phyloP scores from a whole-genome alignment of 164 flowering plant species.

The Kingdonia uniflora region DNA sequence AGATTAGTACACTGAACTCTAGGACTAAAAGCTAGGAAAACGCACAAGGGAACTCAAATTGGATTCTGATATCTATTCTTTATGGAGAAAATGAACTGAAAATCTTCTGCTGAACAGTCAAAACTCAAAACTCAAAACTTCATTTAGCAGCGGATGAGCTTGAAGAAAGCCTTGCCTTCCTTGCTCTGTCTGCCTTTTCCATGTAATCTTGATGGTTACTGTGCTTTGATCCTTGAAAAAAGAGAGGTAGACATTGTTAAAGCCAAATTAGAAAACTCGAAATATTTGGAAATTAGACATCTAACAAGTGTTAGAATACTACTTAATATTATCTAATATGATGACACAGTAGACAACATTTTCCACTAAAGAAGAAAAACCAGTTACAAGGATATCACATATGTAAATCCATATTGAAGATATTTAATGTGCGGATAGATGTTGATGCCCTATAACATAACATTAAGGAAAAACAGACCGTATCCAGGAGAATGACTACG shows the following conservation, averaged over 20 bases:
- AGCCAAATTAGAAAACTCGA: background rate
- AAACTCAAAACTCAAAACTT: slow-evolving; percentile 4
- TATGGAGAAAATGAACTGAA: background rate
- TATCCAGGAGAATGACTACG: too few relatives aligned
- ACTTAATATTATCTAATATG: too few relatives aligned
- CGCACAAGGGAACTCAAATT: background rate
- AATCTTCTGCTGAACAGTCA: too few relatives aligned
- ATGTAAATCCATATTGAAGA: too few relatives aligned
- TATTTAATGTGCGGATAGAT: too few relatives aligned
- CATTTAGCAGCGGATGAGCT: slow-evolving; percentile 36
- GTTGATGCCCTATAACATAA: too few relatives aligned
- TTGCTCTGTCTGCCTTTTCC: slow-evolving; percentile 87
- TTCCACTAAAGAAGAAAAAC: too few relatives aligned
- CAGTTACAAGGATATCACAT: too few relatives aligned
- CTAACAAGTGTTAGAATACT: background rate
- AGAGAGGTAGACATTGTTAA: background rate
- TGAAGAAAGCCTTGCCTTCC: slow-evolving; percentile 67
- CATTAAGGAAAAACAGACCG: too few relatives aligned
- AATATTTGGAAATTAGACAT: background rate
- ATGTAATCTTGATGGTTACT: slow-evolving; percentile 88
- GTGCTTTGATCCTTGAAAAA: slow-evolving; percentile 54
- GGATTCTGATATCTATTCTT: background rate
- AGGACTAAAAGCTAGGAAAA: background rate
- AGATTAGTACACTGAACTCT: too few relatives aligned
- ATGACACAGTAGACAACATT: too few relatives aligned